phyloP scores from a whole-genome alignment of 2,329 filamentous ascomycete species.

The Microdochium bolleyi region DNA sequence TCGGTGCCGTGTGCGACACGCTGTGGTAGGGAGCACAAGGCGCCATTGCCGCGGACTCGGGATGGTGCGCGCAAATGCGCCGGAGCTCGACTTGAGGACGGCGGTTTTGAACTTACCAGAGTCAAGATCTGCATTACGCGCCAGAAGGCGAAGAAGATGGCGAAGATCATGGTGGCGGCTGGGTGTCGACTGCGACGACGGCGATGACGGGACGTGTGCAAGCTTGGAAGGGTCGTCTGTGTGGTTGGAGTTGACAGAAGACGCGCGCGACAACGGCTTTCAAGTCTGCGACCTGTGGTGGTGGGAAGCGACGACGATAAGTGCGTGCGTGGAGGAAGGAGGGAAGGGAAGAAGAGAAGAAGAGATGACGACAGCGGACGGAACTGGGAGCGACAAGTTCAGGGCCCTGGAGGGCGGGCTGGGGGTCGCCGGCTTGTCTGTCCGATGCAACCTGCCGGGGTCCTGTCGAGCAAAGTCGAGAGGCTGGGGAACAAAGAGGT shows the following conservation, averaged over 20 bases:
- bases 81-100: no score
- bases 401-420: neutral
- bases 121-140: constrained; percentile 56
- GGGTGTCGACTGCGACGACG: no score
- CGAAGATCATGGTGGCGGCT: constrained; percentile 47
- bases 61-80: no score
- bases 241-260: no score
- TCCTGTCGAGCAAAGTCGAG: no score
- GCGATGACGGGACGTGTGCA: no score
- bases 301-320: neutral
- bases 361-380: neutral
- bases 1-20: constrained; percentile 3
- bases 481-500: no score
- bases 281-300: no score
- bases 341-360: neutral
- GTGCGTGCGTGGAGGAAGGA: neutral
- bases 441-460: no score
- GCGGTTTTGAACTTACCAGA: constrained; percentile 48
- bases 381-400: neutral
- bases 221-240: no score
- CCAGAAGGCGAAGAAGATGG: constrained; percentile 54
- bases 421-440: no score
- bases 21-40: neutral
- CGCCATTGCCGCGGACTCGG: neutral
- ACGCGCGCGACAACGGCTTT: no score